phyloP scores from a whole-genome alignment of 2,329 filamentous ascomycete species.

The Pestalotiopsis sp. region DNA sequence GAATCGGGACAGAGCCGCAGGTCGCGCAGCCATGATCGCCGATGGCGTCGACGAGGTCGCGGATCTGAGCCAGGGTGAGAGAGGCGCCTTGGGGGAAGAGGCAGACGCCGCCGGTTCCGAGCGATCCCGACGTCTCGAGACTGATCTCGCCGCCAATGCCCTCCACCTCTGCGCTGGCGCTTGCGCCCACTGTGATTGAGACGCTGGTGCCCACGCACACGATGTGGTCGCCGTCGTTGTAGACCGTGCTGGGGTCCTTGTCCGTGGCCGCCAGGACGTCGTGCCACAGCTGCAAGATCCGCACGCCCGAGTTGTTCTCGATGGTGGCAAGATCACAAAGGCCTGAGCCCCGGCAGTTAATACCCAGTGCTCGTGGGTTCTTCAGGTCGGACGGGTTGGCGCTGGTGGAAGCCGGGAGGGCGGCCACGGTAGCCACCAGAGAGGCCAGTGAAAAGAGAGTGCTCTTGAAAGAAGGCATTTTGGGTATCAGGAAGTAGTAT shows the following conservation, averaged over 20 bases:
- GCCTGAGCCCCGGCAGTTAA: conserved; percentile 21
- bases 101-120: conserved; percentile 18
- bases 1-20: conserved; percentile 19
- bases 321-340: conserved; percentile 16
- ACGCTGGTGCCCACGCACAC: conserved; percentile 17
- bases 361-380: conserved; percentile 17
- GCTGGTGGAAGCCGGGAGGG: background rate
- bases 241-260: conserved; percentile 15
- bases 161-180: conserved; percentile 12
- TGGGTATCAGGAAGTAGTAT: background rate
- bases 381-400: conserved; percentile 12
- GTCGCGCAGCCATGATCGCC: conserved; percentile 17
- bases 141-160: conserved; percentile 14
- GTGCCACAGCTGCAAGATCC: conserved; percentile 16
- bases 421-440: background rate
- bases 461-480: conserved; percentile 1
- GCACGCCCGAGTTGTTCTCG: conserved; percentile 13
- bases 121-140: conserved; percentile 6
- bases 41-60: conserved; percentile 16
- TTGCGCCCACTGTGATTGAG: conserved; percentile 15
- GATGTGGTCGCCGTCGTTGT: conserved; percentile 19
- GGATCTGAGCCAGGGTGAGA: conserved; percentile 16
- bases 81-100: conserved; percentile 18
- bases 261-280: conserved; percentile 15
- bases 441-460: background rate